Conservation (phyloP, 2,329 filamentous ascomycete genomes). For the Blastomyces percursus region DNA sequence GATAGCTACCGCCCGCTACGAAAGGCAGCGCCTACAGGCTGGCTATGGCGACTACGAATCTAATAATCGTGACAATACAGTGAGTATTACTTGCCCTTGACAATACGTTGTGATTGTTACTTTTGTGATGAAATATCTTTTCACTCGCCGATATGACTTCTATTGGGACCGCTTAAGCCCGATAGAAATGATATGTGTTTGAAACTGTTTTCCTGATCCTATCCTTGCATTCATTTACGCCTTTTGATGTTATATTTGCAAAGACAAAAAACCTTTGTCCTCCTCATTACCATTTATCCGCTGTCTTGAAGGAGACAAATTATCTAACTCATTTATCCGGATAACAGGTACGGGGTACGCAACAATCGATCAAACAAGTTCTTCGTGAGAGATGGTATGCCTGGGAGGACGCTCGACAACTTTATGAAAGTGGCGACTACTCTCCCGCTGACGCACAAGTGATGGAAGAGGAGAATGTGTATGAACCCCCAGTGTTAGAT, state of each 20-base stretch:
- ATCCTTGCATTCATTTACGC: neutral
- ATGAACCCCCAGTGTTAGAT: neutral
- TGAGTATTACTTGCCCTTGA: constrained; percentile 36
- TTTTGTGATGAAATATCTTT: constrained; percentile 19
- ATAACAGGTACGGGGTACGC: constrained; percentile 61
- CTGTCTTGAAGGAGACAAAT: neutral
- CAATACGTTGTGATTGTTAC: neutral
- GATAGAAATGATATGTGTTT: constrained; percentile 17
- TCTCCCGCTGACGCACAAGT: constrained; percentile 22
- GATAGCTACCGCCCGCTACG: constrained; percentile 63
- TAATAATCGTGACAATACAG: constrained; percentile 51
- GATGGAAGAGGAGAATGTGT: constrained; percentile 10
- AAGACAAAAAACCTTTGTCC: neutral
- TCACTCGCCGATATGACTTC: constrained; percentile 26
- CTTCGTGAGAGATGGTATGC: constrained; percentile 81
- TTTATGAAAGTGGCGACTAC: constrained; percentile 28
- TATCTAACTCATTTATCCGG: constrained; percentile 5
- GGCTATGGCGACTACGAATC: constrained; percentile 65
- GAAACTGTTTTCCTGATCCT: constrained; percentile 15
- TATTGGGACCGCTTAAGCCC: constrained; percentile 20
- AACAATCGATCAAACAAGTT: constrained; percentile 70
- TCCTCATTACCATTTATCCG: neutral
- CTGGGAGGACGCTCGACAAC: constrained; percentile 45
- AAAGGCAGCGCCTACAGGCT: constrained; percentile 56
- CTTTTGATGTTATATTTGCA: constrained; percentile 4